Evolutionary conservation across 306 rosid genomes (phyloP).

Genomic region (Urtica urens): DNA sequence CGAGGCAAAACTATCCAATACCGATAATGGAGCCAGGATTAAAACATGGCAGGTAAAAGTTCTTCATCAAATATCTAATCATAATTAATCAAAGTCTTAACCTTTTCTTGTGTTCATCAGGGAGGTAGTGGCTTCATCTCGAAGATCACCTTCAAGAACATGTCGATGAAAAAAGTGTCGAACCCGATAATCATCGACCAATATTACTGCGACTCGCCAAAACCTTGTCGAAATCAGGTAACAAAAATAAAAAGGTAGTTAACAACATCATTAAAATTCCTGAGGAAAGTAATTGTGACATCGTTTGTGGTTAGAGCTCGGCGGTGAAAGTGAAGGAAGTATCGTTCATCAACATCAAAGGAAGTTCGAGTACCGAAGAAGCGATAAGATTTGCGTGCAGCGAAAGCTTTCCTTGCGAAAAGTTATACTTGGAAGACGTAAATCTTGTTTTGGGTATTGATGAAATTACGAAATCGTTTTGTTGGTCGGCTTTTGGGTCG

Average conservation of each 20-base stretch:
- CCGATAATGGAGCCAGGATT: conserved; percentile 76
- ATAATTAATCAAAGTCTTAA: neutral
- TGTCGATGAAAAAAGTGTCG: conserved; percentile 71
- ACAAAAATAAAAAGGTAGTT: neutral
- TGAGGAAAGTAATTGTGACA: no score
- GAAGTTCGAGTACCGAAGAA: conserved; percentile 72
- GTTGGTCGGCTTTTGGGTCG: conserved; percentile 75
- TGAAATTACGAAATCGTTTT: conserved; percentile 34
- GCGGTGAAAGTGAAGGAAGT: conserved; percentile 61
- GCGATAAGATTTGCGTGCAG: conserved; percentile 74
- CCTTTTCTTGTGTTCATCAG: conserved; percentile 26
- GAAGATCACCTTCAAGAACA: conserved; percentile 48
- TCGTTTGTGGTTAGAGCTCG: conserved; percentile 61
- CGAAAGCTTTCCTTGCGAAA: conserved; percentile 53
- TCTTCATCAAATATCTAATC: neutral
- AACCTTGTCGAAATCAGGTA: conserved; percentile 74
- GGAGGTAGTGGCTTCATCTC: conserved; percentile 70
- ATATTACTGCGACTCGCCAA: conserved; percentile 66
- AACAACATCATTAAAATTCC: neutral
- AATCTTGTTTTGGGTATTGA: conserved; percentile 29
- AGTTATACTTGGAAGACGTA: conserved; percentile 50
- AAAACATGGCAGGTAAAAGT: conserved; percentile 93
- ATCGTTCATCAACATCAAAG: conserved; percentile 56
- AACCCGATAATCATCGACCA: conserved; percentile 81
- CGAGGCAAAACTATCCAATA: conserved; percentile 52